Evolutionary conservation across 1,284 basidiomycete genomes (phyloP), one percentile per base, ranked within the genome.

Genomic region (Leccinum glutinopallens): DNA sequence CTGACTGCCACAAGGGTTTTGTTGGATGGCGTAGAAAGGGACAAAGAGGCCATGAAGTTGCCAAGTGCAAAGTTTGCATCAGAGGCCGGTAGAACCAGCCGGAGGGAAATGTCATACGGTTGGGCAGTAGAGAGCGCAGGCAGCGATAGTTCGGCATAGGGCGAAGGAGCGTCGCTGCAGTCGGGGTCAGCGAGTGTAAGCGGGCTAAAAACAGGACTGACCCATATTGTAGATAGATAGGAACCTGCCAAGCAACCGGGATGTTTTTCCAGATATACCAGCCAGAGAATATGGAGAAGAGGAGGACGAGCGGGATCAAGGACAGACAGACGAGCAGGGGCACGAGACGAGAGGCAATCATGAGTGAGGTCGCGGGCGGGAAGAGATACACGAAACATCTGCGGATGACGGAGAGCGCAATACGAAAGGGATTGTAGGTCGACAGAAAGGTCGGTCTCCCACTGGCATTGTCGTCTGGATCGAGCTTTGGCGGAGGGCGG

Each of bases 141-240:
- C 0, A 93, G 74, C 2, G 74, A 65, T 1, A 81, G 70, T 43
- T 84, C 78, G 4, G 89, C 89, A 68, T 89, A 89, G 2, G 91
- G 91, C 4, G 81, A 72, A 13, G 74, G 66, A 3, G 86, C 85
- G 66, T 92, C 89, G 3, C 91, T 93, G 63, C 54, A 58, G 17
- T 29, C 32, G 53, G 59, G 58, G 59, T 74, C 10, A 72, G 58
- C 17, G 32, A 19, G 39, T 0, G 9, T 13, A 19, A 17, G 39
- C 19, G n/a, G 55, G 19, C 22, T 7, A 8, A 25, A n/a, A 56
- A 62, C 61, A 63, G 59, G 39, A 75, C 84, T 41, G 74, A 92
- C 91, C 91, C 91, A 69, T 92, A 93, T 78, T 91, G 90, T 15
- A 93, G 78, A 74, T 87, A 86, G 32, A 91, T 65, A 8, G 87